phyloP scores from a whole-genome alignment of 345 rosid genomes.

The Populus alba region DNA sequence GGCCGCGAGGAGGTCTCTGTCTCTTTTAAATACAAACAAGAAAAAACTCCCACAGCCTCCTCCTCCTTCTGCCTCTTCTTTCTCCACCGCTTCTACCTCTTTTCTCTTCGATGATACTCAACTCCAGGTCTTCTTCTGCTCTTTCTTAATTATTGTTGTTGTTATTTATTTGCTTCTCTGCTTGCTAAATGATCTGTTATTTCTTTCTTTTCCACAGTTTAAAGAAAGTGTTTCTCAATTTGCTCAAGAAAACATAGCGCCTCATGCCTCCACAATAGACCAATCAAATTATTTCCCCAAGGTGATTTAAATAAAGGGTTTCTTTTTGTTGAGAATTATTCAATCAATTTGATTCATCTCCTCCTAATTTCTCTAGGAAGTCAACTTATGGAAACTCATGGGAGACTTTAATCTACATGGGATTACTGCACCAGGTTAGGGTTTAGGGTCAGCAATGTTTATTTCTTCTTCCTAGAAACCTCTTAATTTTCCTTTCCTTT shows the following conservation, averaged over 20 bases:
- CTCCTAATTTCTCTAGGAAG: constrained; percentile 46
- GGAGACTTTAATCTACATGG: constrained; percentile 95
- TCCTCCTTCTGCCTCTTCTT: constrained; percentile 35
- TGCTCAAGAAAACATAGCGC: constrained; percentile 69
- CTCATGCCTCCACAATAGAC: constrained; percentile 72
- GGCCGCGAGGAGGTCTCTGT: constrained; percentile 27
- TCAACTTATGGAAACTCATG: constrained; percentile 89
- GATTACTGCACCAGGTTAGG: constrained; percentile 80
- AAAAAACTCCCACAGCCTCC: too few species aligned
- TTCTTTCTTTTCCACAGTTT: constrained; percentile 44
- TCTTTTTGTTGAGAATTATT: too few species aligned
- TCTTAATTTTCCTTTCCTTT: not conserved
- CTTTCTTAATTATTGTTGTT: not conserved
- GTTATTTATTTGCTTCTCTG: not conserved
- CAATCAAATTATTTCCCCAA: constrained; percentile 75
- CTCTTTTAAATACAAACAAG: constrained; percentile 17
- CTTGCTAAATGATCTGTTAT: not conserved
- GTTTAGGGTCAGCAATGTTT: too few species aligned
- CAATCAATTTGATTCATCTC: not conserved
- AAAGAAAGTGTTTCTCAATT: constrained; percentile 87
- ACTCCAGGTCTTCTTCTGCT: constrained; percentile 53
- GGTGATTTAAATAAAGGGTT: constrained; percentile 31
- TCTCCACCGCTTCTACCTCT: constrained; percentile 46
- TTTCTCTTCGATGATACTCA: constrained; percentile 91
- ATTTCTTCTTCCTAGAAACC: not conserved